Evolutionary conservation across 345 rosid species (phyloP), one percentile per base, ranked within the genome.

Genomic region (Turritis glabra): DNA sequence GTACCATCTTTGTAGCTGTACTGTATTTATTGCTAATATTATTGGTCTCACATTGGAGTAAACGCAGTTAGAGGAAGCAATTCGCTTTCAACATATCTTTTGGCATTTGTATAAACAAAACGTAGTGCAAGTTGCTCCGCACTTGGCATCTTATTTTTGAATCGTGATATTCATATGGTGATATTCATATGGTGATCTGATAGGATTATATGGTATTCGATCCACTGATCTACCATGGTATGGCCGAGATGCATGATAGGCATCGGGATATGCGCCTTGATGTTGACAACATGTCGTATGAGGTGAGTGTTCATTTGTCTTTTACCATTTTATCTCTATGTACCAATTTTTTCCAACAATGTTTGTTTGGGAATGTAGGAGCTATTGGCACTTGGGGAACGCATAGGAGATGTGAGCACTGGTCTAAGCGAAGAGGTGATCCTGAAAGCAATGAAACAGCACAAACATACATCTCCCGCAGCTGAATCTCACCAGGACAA

Each of bases 221-320:
- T 79, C 97, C 90, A 17, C 82, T 88, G 68, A 64, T 88, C 50
- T 80, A 80, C 77, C 82, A 87, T 68, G 90, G 97, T 51, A 77
- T 87, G 79, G 91, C 89, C 5, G 93, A 94, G 81, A 69, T 85
- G 70, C 95, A 89, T 68, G 98, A 94, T 80, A 83, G 94, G 79
- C 95, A 94, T 61, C 84, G 93, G 68, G 96, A 89, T 67, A 84
- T 91, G 98, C 96, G 97, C 46, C 94, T 93, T 37, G 98, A 93
- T 41, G 97, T 91, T 69, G 98, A 93, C 80, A 89, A 89, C 84
- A 93, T 93, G 98, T 87, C 98, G 8, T 91, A 93, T 6, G 98
- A 93, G 97, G 98, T 93, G 80, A 51, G 69, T 33, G 29, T 44
- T 77, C 19, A 17, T 4, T 12, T 21, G 69, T 44, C 11, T 22